phyloP scores from a whole-genome alignment of 1,284 basidiomycete species.

The Xanthoconium separans region DNA sequence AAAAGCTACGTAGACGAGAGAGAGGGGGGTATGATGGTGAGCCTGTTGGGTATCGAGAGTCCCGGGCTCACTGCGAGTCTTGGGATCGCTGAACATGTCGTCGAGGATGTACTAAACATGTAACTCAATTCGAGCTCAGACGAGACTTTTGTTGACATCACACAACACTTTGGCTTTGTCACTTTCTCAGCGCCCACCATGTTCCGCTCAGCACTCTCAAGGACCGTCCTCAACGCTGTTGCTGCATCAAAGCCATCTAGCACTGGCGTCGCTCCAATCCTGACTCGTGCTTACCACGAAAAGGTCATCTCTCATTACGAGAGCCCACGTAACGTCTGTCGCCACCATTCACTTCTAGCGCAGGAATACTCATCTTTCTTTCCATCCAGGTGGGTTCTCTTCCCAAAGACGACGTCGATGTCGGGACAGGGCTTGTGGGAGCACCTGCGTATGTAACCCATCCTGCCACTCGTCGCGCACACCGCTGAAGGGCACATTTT shows the following conservation, averaged over 20 bases:
- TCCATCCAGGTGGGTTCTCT: slow-evolving; percentile 85
- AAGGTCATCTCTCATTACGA: slow-evolving; percentile 97
- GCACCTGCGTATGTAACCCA: slow-evolving; percentile 85
- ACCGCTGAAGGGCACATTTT: slow-evolving; percentile 12
- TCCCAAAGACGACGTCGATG: slow-evolving; percentile 86
- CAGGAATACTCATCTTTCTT: slow-evolving; percentile 48
- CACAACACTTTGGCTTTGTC: not conserved
- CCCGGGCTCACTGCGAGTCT: slow-evolving; percentile 75
- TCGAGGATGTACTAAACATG: slow-evolving; percentile 51
- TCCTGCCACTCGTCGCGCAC: slow-evolving; percentile 1
- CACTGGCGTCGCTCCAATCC: slow-evolving; percentile 43
- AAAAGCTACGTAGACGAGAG: slow-evolving; percentile 45
- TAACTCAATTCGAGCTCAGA: slow-evolving; percentile 29
- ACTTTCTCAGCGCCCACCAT: slow-evolving; percentile 47
- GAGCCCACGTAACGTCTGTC: slow-evolving; percentile 87
- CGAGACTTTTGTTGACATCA: slow-evolving; percentile 12
- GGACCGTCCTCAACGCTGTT: slow-evolving; percentile 45
- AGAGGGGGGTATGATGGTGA: slow-evolving; percentile 57
- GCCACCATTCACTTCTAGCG: slow-evolving; percentile 26
- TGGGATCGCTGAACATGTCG: slow-evolving; percentile 72
- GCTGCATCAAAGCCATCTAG: slow-evolving; percentile 44
- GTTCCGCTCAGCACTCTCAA: slow-evolving; percentile 63
- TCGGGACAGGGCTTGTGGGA: slow-evolving; percentile 97
- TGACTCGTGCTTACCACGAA: slow-evolving; percentile 80
- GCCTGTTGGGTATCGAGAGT: slow-evolving; percentile 75